phyloP scores from a whole-genome alignment of 208 protist species.

The Trypanosoma grayi region DNA sequence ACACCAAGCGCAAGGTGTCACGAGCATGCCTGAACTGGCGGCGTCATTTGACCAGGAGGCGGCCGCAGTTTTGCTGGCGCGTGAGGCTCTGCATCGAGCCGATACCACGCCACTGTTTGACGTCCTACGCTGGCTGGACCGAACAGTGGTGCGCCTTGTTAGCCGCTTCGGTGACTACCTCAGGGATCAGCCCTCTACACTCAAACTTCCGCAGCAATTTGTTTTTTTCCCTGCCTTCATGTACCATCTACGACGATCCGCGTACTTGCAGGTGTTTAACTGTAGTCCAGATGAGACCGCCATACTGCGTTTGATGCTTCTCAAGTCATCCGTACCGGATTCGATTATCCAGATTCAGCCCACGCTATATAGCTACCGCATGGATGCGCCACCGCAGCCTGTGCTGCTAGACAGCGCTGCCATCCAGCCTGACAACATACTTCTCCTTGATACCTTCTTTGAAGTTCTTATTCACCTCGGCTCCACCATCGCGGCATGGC shows the following conservation, averaged over 20 bases:
- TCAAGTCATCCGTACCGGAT: constrained; percentile 93
- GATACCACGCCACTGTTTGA: constrained; percentile 96
- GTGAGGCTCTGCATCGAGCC: constrained; percentile 95
- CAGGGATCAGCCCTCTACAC: constrained; percentile 89
- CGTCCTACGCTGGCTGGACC: constrained; percentile 98
- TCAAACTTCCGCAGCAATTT: constrained; percentile 92
- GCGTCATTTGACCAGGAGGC: constrained; percentile 98
- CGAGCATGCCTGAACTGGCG: constrained; percentile 61
- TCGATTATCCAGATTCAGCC: constrained; percentile 99
- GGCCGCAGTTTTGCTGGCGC: constrained; percentile 96
- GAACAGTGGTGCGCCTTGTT: constrained; percentile 97
- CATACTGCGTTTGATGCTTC: constrained; percentile 95
- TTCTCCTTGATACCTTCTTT: constrained; percentile 99
- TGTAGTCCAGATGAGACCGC: constrained; percentile 97
- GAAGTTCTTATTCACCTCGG: constrained; percentile 98
- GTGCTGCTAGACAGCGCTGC: constrained; percentile 91
- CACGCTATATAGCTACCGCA: constrained; percentile 95
- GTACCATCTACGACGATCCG: constrained; percentile 97
- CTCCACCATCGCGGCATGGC: constrained; percentile 94
- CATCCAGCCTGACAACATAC: constrained; percentile 92
- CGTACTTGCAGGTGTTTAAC: constrained; percentile 98
- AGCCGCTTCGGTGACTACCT: constrained; percentile 93
- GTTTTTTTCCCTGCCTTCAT: constrained; percentile 99
- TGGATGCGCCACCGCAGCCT: constrained; percentile 86
- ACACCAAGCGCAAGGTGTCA: constrained; percentile 44